phyloP scores from a whole-genome alignment of 176 grass and related monocot species.

The Leersia perrieri region DNA sequence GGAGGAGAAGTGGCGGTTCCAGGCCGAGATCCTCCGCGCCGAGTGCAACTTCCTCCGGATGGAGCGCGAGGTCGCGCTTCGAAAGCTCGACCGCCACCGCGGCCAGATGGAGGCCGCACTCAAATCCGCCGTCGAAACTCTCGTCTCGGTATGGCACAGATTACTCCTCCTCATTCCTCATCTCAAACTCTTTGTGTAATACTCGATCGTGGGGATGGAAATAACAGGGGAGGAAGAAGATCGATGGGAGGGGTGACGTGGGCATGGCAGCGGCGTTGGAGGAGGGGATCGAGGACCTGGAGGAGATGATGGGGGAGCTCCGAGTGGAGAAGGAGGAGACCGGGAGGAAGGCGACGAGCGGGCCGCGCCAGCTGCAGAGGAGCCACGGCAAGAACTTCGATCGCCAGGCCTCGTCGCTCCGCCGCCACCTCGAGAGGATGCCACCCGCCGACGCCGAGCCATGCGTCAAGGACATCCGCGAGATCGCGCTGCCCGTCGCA shows the following conservation, averaged over 20 bases:
- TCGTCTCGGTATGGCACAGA: slow-evolving; percentile 48
- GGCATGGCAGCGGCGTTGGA: slow-evolving; percentile 48
- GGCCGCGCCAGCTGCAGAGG: slow-evolving; percentile 41
- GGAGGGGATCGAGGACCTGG: slow-evolving; percentile 66
- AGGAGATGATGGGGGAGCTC: slow-evolving; percentile 73
- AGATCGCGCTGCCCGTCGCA: slow-evolving; percentile 49
- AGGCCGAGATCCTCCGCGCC: slow-evolving; percentile 90
- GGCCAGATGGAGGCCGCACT: slow-evolving; percentile 64
- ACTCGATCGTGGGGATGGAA: not conserved
- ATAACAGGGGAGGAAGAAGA: slow-evolving; percentile 87
- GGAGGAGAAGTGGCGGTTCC: slow-evolving; percentile 87
- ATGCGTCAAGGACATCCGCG: slow-evolving; percentile 71
- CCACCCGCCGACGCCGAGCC: slow-evolving; percentile 27
- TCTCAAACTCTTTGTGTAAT: not conserved
- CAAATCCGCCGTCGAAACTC: slow-evolving; percentile 74
- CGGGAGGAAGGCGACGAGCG: slow-evolving; percentile 34
- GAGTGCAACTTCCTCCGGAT: slow-evolving; percentile 95
- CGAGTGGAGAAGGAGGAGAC: slow-evolving; percentile 58
- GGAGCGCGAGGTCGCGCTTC: slow-evolving; percentile 76
- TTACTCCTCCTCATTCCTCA: not conserved
- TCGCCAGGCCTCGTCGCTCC: slow-evolving; percentile 74
- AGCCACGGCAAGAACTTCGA: slow-evolving; percentile 77
- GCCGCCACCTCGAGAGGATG: slow-evolving; percentile 72
- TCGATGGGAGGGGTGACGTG: slow-evolving; percentile 41
- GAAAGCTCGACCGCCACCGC: slow-evolving; percentile 77